Evolutionary conservation across 1,139 yeast genomes (phyloP).

Genomic region (Hansenula lynferdii): DNA sequence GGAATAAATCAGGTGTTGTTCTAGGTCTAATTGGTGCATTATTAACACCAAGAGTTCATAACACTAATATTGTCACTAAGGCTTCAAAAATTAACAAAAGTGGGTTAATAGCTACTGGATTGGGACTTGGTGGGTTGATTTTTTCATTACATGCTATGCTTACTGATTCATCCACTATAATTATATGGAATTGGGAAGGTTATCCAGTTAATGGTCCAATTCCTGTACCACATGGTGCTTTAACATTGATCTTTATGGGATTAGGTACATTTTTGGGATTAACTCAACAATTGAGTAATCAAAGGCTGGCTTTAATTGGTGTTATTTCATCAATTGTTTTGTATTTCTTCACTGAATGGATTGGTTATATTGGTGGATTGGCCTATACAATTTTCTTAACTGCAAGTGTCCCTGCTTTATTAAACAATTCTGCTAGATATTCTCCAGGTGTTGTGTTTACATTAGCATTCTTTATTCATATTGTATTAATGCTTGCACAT

Average conservation of each 20-base stretch:
- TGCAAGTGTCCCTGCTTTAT: slow-evolving; percentile 58
- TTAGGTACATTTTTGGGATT: slow-evolving; percentile 50
- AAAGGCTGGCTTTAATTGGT: slow-evolving; percentile 11
- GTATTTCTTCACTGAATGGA: slow-evolving; percentile 62
- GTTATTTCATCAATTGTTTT: slow-evolving; percentile 32
- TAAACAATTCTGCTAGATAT: slow-evolving; percentile 53
- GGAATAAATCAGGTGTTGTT: slow-evolving; percentile 65
- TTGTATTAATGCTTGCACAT: slow-evolving; percentile 66
- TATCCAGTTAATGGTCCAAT: slow-evolving; percentile 84
- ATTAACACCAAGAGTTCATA: slow-evolving; percentile 35
- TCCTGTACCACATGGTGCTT: slow-evolving; percentile 82
- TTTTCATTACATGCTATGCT: slow-evolving; percentile 72
- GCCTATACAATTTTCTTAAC: slow-evolving; percentile 59
- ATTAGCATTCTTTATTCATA: slow-evolving; percentile 49
- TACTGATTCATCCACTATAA: slow-evolving; percentile 79
- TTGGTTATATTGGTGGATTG: slow-evolving; percentile 78
- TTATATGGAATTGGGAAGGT: slow-evolving; percentile 94
- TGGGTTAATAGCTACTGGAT: slow-evolving; percentile 41
- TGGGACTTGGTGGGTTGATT: slow-evolving; percentile 75
- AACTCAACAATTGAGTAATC: slow-evolving; percentile 21
- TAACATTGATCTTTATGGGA: slow-evolving; percentile 56
- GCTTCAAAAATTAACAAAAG: slow-evolving; percentile 13
- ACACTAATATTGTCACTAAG: slow-evolving; percentile 1
- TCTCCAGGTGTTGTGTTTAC: slow-evolving; percentile 56
- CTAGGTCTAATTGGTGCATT: slow-evolving; percentile 64